Conservation (phyloP, 768 basidiomycete species). For the Tremella mesenterica region DNA sequence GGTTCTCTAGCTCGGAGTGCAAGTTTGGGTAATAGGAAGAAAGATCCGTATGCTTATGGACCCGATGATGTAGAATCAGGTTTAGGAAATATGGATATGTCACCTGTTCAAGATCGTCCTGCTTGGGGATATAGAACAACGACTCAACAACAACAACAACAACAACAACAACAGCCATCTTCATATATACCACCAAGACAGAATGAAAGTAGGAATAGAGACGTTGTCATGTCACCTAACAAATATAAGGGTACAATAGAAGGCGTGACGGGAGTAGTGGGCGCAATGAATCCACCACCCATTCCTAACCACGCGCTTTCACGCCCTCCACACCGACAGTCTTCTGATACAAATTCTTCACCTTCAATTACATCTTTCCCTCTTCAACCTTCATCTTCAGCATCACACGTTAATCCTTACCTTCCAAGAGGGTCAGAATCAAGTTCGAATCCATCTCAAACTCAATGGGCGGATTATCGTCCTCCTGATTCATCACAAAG, state of each 20-base stretch:
- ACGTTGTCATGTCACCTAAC: slow-evolving; percentile 21
- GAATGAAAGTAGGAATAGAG: slow-evolving; percentile 9
- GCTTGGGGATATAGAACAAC: slow-evolving; percentile 4
- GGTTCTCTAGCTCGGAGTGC: slow-evolving; percentile 37
- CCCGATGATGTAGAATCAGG: slow-evolving; percentile 42
- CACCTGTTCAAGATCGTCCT: background rate
- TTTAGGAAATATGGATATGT: slow-evolving; percentile 34
- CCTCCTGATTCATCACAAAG: slow-evolving; percentile 14
- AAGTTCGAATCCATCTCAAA: slow-evolving; percentile 13
- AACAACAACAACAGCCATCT: slow-evolving; percentile 3
- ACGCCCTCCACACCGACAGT: slow-evolving; percentile 8
- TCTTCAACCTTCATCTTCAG: background rate
- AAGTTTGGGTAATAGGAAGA: slow-evolving; percentile 36
- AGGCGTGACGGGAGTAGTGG: background rate
- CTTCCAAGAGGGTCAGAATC: slow-evolving; percentile 30
- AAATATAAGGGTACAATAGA: too few species aligned
- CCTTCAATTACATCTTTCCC: slow-evolving; percentile 1
- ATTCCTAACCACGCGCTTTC: slow-evolving; percentile 16
- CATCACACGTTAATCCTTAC: slow-evolving; percentile 31
- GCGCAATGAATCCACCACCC: slow-evolving; percentile 33
- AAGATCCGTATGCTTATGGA: slow-evolving; percentile 38
- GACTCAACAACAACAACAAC: slow-evolving; percentile 2
- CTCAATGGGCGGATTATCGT: slow-evolving; percentile 25
- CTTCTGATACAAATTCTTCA: slow-evolving; percentile 13
- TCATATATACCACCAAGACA: background rate